Conservation (phyloP, 768 basidiomycete species). For the Asterophora lycoperdoides region DNA sequence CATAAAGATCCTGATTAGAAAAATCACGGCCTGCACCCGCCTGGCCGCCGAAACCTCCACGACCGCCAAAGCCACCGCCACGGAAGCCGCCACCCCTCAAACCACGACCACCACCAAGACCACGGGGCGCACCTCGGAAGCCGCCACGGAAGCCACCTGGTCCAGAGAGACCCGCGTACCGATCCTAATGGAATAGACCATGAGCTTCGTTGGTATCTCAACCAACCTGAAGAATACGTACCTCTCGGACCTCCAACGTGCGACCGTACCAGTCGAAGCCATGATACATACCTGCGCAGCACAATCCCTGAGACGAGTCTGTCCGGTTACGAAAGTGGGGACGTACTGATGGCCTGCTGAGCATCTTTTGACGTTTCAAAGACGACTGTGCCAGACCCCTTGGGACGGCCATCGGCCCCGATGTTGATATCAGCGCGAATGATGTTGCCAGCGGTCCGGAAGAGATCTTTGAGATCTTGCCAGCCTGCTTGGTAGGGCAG, state of each 20-base stretch:
- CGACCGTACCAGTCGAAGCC: constrained; percentile 98
- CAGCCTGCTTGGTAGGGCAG: constrained; percentile 96
- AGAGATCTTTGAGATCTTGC: constrained; percentile 97
- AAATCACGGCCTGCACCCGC: constrained; percentile 66
- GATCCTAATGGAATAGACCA: constrained; percentile 51
- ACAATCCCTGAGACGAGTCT: constrained; percentile 5
- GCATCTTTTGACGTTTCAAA: constrained; percentile 92
- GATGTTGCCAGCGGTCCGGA: constrained; percentile 93
- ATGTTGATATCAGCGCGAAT: constrained; percentile 95
- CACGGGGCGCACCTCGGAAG: constrained; percentile 35
- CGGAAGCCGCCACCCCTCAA: constrained; percentile 32
- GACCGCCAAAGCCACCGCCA: constrained; percentile 54
- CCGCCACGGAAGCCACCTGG: constrained; percentile 58
- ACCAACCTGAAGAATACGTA: constrained; percentile 26
- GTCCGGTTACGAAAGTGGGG: neutral
- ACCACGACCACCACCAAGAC: constrained; percentile 38
- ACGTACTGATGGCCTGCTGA: constrained; percentile 84
- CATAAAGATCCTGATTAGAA: constrained; percentile 86
- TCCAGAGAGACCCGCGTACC: constrained; percentile 82
- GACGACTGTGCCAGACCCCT: constrained; percentile 96
- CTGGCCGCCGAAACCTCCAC: constrained; percentile 48
- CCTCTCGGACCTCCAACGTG: constrained; percentile 93
- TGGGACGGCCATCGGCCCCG: constrained; percentile 87
- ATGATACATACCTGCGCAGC: constrained; percentile 79
- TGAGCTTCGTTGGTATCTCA: neutral